Evolutionary conservation across 441 rosid genomes (phyloP).

Genomic region (Pelargonium myrrhifolium): DNA sequence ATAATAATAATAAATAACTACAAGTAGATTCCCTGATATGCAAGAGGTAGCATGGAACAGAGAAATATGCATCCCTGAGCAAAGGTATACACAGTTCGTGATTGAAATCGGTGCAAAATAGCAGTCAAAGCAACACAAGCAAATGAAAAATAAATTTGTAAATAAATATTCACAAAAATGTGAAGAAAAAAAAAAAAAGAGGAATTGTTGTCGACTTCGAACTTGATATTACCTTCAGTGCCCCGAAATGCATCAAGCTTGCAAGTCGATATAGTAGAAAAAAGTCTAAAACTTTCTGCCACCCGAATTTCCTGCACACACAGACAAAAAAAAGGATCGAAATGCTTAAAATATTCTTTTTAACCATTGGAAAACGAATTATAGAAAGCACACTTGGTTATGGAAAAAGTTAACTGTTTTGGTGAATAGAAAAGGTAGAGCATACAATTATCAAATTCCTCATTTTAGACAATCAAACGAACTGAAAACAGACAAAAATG

Average conservation of each 20-base stretch:
- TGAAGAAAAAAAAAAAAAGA: not conserved
- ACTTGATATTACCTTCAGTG: constrained; percentile 44
- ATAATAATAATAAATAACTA: not conserved
- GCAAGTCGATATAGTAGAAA: constrained; percentile 75
- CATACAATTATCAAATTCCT: too few species aligned
- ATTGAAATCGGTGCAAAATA: not conserved
- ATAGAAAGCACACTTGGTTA: not conserved
- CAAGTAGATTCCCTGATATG: not conserved
- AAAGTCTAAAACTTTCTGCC: constrained; percentile 75
- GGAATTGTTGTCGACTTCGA: not conserved
- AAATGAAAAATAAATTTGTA: not conserved
- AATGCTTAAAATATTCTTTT: constrained; percentile 13
- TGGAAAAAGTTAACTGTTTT: not conserved
- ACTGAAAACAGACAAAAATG: not conserved
- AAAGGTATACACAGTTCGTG: not conserved
- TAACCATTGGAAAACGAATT: constrained; percentile 3
- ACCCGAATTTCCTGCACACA: constrained; percentile 66
- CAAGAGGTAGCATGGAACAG: not conserved
- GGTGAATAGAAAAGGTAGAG: not conserved
- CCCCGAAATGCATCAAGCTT: constrained; percentile 40
- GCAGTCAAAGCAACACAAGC: not conserved
- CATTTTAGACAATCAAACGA: not conserved
- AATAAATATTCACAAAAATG: not conserved
- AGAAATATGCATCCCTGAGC: not conserved
- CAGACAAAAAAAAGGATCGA: constrained; percentile 6